Evolutionary conservation across 139 green algal genomes (phyloP).

Genomic region (Volvox africanus): DNA sequence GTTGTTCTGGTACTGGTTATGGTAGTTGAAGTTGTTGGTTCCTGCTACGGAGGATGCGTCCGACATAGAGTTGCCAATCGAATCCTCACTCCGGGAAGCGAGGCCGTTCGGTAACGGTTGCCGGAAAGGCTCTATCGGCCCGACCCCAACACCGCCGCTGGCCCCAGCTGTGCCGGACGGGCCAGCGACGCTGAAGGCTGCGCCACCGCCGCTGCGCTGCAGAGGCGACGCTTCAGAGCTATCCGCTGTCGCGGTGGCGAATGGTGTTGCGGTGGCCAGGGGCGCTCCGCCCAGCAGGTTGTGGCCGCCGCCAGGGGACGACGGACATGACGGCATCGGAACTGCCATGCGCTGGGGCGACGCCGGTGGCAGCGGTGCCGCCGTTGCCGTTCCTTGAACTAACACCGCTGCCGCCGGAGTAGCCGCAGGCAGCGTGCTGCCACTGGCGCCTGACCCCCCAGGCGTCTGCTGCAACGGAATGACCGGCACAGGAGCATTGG

Average conservation of each 20-base stretch:
- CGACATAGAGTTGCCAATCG: neutral
- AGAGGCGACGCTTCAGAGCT: neutral
- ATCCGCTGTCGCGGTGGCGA: neutral
- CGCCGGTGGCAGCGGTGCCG: too few species aligned
- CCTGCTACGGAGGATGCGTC: neutral
- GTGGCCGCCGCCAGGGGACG: neutral
- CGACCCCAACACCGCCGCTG: too few species aligned
- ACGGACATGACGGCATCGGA: neutral
- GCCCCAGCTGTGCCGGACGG: too few species aligned
- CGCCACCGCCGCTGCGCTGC: too few species aligned
- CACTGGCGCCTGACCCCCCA: too few species aligned
- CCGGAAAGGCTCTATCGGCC: too few species aligned
- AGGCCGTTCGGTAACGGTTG: neutral
- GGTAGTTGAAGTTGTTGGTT: neutral
- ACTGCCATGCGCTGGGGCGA: neutral
- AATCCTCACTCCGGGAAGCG: neutral
- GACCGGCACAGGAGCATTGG: too few species aligned
- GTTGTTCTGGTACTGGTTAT: neutral
- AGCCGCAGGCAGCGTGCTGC: too few species aligned
- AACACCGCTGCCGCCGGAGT: too few species aligned
- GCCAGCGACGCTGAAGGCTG: too few species aligned
- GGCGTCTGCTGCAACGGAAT: too few species aligned
- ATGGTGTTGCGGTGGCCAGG: neutral
- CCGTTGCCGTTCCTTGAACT: neutral
- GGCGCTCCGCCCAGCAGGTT: neutral